Conservation (phyloP, 768 basidiomycete species). For the Tulasnella sp. region DNA sequence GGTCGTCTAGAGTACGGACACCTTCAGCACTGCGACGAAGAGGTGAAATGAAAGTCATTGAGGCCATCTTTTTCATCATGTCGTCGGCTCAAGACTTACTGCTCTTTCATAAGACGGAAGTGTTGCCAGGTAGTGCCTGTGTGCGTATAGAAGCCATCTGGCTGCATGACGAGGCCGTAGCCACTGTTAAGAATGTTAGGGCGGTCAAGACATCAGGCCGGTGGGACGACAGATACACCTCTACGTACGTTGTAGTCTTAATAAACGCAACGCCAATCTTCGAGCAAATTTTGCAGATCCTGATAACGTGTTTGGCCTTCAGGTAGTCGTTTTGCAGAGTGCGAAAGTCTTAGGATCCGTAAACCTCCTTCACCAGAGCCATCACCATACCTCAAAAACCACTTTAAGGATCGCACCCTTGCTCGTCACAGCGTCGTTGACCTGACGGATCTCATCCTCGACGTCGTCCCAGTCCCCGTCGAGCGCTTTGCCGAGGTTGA, state of each 20-base stretch:
- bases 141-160: conserved; percentile 16
- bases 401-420: conserved; percentile 18
- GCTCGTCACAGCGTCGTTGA: conserved; percentile 18
- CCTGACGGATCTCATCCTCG: conserved; percentile 16
- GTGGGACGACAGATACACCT: neutral
- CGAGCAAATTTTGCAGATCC: conserved; percentile 17
- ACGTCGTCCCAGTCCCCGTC: conserved; percentile 18
- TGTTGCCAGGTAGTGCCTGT: conserved; percentile 15
- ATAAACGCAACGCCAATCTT: conserved; percentile 16
- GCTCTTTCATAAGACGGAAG: conserved; percentile 16
- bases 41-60: too few relatives aligned
- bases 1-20: conserved; percentile 17
- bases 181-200: neutral
- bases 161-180: conserved; percentile 17
- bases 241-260: conserved; percentile 16
- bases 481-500: conserved; percentile 19
- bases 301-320: conserved; percentile 15
- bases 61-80: neutral
- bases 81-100: neutral
- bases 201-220: too few relatives aligned
- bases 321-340: conserved; percentile 15
- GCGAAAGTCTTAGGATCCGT: neutral
- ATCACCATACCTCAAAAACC: conserved; percentile 16
- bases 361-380: neutral
- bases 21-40: conserved; percentile 8